Conservation (phyloP, 1,284 basidiomycete genomes). For the Ustilago shanxiensis region DNA sequence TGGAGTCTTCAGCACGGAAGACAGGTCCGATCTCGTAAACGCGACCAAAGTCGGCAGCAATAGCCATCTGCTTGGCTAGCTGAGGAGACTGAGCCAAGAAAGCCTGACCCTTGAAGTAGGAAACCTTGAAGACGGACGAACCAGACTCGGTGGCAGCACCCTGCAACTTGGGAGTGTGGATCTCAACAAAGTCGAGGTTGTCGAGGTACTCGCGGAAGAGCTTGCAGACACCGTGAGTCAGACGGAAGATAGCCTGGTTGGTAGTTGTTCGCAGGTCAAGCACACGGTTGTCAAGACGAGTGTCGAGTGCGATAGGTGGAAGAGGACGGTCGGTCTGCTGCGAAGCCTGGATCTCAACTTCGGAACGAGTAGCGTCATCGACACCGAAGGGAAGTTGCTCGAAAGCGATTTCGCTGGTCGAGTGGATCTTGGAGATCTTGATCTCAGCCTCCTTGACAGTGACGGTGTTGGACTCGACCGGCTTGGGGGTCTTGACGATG, state of each 20-base stretch:
- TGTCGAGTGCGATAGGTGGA: constrained; percentile 75
- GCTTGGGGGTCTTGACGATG: constrained; percentile 77
- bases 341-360: constrained; percentile 77
- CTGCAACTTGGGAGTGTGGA: constrained; percentile 97
- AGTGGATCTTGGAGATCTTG: constrained; percentile 85
- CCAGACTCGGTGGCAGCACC: constrained; percentile 97
- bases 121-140: constrained; percentile 96
- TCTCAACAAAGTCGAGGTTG: constrained; percentile 85
- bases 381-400: constrained; percentile 85
- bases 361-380: constrained; percentile 90
- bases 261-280: constrained; percentile 94
- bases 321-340: constrained; percentile 68
- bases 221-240: constrained; percentile 88
- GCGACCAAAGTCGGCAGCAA: constrained; percentile 96
- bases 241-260: constrained; percentile 94
- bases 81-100: constrained; percentile 97
- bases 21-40: constrained; percentile 96
- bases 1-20: constrained; percentile 98
- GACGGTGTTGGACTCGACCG: constrained; percentile 89
- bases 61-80: constrained; percentile 98
- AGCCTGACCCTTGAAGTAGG: constrained; percentile 96
- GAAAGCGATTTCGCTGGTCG: constrained; percentile 80
- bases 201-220: constrained; percentile 90
- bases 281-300: constrained; percentile 93
- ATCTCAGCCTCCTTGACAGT: constrained; percentile 90